Conservation (phyloP, 192 early-diverging fungal species). For the Coemansia sp. region DNA sequence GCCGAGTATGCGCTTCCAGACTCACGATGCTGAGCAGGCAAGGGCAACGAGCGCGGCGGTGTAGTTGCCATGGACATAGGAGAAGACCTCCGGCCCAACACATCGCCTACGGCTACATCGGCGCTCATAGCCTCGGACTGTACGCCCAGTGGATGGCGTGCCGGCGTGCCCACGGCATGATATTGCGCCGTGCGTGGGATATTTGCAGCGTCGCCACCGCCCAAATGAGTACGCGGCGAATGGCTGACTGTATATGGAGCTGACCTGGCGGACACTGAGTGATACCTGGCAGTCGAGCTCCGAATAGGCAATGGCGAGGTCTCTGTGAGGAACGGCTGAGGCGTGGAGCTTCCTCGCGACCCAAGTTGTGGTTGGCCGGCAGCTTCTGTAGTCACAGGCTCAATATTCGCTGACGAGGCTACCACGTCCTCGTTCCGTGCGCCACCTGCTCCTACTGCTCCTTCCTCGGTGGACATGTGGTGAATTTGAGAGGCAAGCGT, state of each 20-base stretch:
- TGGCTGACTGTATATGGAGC: conserved; percentile 29
- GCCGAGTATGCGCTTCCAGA: neutral
- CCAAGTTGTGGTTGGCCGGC: neutral
- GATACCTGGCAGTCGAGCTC: conserved; percentile 6
- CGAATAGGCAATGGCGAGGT: conserved; percentile 36
- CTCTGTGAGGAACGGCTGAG: conserved; percentile 13
- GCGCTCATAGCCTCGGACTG: conserved; percentile 42
- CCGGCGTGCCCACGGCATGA: conserved; percentile 49
- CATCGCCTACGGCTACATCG: conserved; percentile 2
- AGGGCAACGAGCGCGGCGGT: neutral
- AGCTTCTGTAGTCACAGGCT: neutral
- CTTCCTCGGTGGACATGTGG: neutral
- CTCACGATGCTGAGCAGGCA: neutral
- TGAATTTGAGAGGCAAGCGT: conserved; percentile 11
- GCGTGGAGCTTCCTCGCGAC: neutral
- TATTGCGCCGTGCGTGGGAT: conserved; percentile 55
- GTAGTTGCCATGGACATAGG: neutral
- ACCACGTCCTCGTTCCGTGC: neutral
- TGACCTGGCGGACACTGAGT: conserved; percentile 16
- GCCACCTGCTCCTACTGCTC: neutral
- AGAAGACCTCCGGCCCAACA: neutral
- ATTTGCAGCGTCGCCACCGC: conserved; percentile 27
- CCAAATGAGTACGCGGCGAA: conserved; percentile 8
- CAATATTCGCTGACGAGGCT: neutral
- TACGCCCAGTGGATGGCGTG: conserved; percentile 49